phyloP scores from a whole-genome alignment of 768 basidiomycete genomes.

The Sarcodon sp. region DNA sequence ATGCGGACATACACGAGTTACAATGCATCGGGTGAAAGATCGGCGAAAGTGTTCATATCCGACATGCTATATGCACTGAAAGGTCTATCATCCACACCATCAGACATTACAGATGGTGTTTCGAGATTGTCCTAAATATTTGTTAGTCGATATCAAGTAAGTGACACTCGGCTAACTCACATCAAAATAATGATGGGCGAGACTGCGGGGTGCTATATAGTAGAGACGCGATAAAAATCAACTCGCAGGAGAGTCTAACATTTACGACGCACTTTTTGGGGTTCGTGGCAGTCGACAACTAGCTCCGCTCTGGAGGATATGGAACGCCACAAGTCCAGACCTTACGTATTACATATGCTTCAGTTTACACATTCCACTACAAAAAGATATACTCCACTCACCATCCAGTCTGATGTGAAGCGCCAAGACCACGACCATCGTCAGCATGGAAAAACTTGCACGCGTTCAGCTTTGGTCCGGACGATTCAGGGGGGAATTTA shows the following conservation, averaged over 20 bases:
- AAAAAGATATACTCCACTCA: constrained; percentile 17
- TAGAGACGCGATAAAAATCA: constrained; percentile 3
- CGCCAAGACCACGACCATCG: constrained; percentile 84
- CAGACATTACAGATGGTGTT: constrained; percentile 32
- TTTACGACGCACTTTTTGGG: constrained; percentile 61
- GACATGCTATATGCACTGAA: constrained; percentile 45
- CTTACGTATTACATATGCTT: constrained; percentile 23
- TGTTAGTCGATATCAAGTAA: neutral
- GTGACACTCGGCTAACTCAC: constrained; percentile 29
- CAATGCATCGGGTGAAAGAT: constrained; percentile 61
- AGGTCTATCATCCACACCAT: constrained; percentile 55
- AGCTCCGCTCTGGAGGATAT: constrained; percentile 83
- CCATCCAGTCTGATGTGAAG: constrained; percentile 99
- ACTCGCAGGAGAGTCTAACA: neutral
- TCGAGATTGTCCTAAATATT: constrained; percentile 56
- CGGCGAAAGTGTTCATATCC: constrained; percentile 47
- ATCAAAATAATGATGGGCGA: constrained; percentile 91
- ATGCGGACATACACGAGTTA: constrained; percentile 14
- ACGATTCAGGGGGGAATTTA: neutral
- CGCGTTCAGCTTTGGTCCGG: neutral
- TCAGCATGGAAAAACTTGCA: constrained; percentile 90
- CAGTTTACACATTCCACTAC: neutral
- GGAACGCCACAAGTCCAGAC: constrained; percentile 85
- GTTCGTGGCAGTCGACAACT: constrained; percentile 88
- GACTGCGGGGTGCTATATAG: constrained; percentile 64